Conservation (phyloP, 176 grass and related monocot genomes). For the Juncus effusus region DNA sequence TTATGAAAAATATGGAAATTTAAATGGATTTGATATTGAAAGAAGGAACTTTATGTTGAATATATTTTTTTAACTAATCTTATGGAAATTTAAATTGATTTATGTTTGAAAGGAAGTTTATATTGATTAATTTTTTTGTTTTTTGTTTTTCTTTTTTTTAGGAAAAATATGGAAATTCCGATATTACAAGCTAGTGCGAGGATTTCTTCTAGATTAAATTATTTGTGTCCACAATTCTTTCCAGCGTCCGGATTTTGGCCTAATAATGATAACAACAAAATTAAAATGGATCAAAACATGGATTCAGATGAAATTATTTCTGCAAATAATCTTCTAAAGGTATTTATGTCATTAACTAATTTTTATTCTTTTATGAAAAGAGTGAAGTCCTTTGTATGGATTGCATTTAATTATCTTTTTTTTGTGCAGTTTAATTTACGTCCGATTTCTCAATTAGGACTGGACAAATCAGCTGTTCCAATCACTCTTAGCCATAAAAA, state of each 20-base stretch:
- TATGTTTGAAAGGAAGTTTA: no score
- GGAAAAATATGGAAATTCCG: conserved; percentile 92
- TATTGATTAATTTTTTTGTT: no score
- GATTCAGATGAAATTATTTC: conserved; percentile 45
- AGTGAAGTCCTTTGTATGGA: conserved; percentile 12
- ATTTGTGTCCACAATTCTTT: conserved; percentile 83
- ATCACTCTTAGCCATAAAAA: conserved; percentile 44
- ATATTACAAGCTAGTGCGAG: conserved; percentile 85
- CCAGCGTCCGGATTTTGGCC: conserved; percentile 80
- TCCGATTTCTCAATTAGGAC: conserved; percentile 75
- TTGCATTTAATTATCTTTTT: conserved; percentile 28
- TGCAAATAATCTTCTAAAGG: conserved; percentile 90
- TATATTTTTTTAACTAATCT: no score
- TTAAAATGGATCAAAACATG: conserved; percentile 31
- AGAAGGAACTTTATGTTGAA: no score
- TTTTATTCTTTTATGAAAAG: conserved; percentile 16
- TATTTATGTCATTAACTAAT: conserved; percentile 26
- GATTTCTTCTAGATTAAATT: conserved; percentile 85
- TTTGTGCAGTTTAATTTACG: conserved; percentile 75
- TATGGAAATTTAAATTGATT: no score
- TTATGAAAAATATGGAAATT: no score
- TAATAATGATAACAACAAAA: conserved; percentile 33
- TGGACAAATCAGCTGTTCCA: conserved; percentile 81
- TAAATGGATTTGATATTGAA: no score
- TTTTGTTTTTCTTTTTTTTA: conserved; percentile 23